phyloP scores from a whole-genome alignment of 2,329 filamentous ascomycete species.

The Fusarium sp. region DNA sequence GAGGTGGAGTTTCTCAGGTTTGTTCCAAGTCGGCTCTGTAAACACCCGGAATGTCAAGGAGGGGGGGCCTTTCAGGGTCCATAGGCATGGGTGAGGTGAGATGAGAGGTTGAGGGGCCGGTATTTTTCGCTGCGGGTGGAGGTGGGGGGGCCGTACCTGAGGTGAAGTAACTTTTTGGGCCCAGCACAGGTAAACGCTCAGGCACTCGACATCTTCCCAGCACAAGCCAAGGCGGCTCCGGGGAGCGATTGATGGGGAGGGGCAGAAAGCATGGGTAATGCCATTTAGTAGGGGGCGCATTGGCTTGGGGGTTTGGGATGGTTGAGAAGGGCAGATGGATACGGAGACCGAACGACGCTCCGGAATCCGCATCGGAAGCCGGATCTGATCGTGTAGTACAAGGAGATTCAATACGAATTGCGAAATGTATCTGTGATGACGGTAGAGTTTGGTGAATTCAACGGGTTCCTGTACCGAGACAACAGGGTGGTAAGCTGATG shows the following conservation, averaged over 20 bases:
- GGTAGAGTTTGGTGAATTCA: neutral
- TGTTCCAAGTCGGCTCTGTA: slow-evolving; percentile 15
- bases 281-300: slow-evolving; percentile 19
- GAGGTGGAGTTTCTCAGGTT: slow-evolving; percentile 4
- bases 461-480: neutral
- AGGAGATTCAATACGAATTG: neutral
- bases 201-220: slow-evolving; percentile 29
- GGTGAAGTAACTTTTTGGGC: neutral
- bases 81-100: slow-evolving; percentile 24
- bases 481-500: slow-evolving; percentile 1
- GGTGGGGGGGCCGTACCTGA: slow-evolving; percentile 30
- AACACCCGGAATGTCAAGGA: slow-evolving; percentile 32
- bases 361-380: slow-evolving; percentile 44
- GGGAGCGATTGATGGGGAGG: slow-evolving; percentile 28
- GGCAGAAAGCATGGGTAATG: slow-evolving; percentile 17
- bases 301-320: slow-evolving; percentile 18
- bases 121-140: slow-evolving; percentile 21
- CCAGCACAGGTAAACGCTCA: slow-evolving; percentile 8
- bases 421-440: neutral
- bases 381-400: slow-evolving; percentile 5
- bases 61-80: slow-evolving; percentile 37
- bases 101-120: slow-evolving; percentile 40
- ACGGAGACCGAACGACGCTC: slow-evolving; percentile 37
- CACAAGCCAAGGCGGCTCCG: slow-evolving; percentile 20
- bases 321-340: slow-evolving; percentile 25